Percentiles rank a stretch among this genome's conserved stretches.
Evolutionary conservation across 805 yeast species (phyloP).

Genomic region (Lipomyces kockii): DNA sequence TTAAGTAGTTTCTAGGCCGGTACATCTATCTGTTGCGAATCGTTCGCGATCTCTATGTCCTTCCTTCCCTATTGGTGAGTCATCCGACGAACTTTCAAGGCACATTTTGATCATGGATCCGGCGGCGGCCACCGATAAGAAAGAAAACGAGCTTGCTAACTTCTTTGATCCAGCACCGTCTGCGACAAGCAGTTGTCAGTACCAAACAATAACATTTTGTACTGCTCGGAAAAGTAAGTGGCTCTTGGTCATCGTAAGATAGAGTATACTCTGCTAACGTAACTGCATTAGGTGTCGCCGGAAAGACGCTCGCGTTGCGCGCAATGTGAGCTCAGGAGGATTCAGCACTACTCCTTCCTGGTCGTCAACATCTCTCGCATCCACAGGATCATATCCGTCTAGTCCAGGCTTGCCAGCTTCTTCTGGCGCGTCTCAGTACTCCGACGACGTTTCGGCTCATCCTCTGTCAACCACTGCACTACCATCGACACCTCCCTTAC

Average conservation of each 20-base stretch:
- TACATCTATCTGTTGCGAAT: neutral
- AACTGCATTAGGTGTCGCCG: slow-evolving; percentile 15
- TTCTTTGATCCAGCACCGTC: slow-evolving; percentile 18
- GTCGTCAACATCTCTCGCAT: slow-evolving; percentile 1
- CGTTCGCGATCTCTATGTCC: slow-evolving; percentile 13
- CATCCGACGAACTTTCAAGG: neutral
- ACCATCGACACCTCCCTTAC: neutral
- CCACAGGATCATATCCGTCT: neutral
- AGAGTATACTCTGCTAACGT: neutral
- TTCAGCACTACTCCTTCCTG: neutral
- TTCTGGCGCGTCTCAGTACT: neutral
- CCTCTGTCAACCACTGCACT: neutral
- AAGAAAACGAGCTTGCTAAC: neutral
- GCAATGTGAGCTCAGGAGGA: neutral
- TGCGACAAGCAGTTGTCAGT: slow-evolving; percentile 29
- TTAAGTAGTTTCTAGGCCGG: too few relatives aligned
- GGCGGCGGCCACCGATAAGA: neutral
- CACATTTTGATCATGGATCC: neutral
- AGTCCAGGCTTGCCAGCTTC: neutral
- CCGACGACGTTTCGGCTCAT: neutral
- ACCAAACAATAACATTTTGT: slow-evolving; percentile 20
- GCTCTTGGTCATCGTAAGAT: too few relatives aligned
- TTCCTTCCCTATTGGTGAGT: slow-evolving; percentile 29
- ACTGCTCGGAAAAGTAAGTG: slow-evolving; percentile 27
- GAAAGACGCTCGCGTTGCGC: slow-evolving; percentile 13